Evolutionary conservation across 2,329 filamentous ascomycete genomes (phyloP), one percentile per base, ranked within the genome.

Genomic region (Fusarium euwallaceae): DNA sequence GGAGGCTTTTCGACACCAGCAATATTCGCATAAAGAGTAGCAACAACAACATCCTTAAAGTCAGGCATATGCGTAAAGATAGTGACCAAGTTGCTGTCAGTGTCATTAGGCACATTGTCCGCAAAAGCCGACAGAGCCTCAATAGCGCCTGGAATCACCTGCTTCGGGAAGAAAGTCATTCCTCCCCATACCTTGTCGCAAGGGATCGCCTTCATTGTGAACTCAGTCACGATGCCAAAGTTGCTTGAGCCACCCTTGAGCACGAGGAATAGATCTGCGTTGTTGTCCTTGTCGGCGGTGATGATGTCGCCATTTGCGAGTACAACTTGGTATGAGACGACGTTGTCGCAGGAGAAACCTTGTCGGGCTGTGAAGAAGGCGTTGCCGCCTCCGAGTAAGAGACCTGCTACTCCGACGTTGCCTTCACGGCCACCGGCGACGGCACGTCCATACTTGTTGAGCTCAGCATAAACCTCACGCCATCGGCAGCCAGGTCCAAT

Each of bases 281-380:
- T 82, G 17, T 75, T 61, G 0, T 68, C 64, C 0, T 61, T 58
- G 43, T 83, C 85, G 1, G 84, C 87, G 5, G 82, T 81, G 39
- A 88, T 80, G 22, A 89, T 81, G 2, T 75, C 69, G 0, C 88
- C 87, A 34, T 82, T 80, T 0, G 86, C 84, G 2, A 88, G 83
- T 2, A 90, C 87, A 11, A 90, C 81, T 67, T 88, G 82, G 60
- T 82, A 88, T 22, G 81, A 82, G 24, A 78, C 73, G 14, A 88
- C 83, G 12, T 83, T 86, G 76, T 88, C 87, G 69, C 85, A 87
- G 9, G 82, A 85, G 74, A 85, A 87, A 7, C 88, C 88, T 36
- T 84, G 78, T 1, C 79, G 79, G 0, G 83, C 83, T 2, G 73
- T 71, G 59, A 69, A 72, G 60, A 73, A 76, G n/a, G 77, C 71